These are phyloP conservation scores for Heliosperma pusillum DNA, from an alignment of 148 eudicot species.

Conservation along the genomic window DNA sequence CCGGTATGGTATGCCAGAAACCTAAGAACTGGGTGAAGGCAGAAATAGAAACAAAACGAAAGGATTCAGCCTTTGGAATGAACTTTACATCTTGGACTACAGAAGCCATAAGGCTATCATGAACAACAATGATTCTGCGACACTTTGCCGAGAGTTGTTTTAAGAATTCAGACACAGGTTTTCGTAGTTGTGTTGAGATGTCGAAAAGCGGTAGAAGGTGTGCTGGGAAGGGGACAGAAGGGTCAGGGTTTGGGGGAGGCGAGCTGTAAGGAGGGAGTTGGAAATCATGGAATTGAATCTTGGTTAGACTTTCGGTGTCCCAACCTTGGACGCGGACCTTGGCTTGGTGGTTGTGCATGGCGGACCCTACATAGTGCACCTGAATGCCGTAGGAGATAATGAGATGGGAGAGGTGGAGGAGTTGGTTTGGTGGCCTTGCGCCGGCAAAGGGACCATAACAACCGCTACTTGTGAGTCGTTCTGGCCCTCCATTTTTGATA, in stretches of 20 bases:
- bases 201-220: constrained; percentile 38
- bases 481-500: neutral
- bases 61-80: constrained; percentile 42
- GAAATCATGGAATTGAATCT: constrained; percentile 43
- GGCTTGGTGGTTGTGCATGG: no score
- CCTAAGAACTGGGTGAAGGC: constrained; percentile 25
- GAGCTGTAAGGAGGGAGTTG: constrained; percentile 24
- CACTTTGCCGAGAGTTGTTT: constrained; percentile 21
- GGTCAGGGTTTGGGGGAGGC: constrained; percentile 26
- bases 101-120: constrained; percentile 43
- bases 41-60: constrained; percentile 31
- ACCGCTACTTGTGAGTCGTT: no score
- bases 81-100: constrained; percentile 38
- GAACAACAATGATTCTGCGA: constrained; percentile 31
- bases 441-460: no score
- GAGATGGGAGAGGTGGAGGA: no score
- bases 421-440: constrained; percentile 44
- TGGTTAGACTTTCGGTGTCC: neutral
- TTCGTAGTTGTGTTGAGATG: constrained; percentile 25
- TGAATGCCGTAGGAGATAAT: no score
- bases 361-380: no score
- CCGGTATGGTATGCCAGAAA: constrained; percentile 5
- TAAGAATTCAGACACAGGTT: constrained; percentile 28
- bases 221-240: constrained; percentile 17
- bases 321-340: no score